Evolutionary conservation across 192 early-diverging fungal genomes (phyloP), one percentile per base, ranked within the genome.

Genomic region (Coemansia asiatica): DNA sequence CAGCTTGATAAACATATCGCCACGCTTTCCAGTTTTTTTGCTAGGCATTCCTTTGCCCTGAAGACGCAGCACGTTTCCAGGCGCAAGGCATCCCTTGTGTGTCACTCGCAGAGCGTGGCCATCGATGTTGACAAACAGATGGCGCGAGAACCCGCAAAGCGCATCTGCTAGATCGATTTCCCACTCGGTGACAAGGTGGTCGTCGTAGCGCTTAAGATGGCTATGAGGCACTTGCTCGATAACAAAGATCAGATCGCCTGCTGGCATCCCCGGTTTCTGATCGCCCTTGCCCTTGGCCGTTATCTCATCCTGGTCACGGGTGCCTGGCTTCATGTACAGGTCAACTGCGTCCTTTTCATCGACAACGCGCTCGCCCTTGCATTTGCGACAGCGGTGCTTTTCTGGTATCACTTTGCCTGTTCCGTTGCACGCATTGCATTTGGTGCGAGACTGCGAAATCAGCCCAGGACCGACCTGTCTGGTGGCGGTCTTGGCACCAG

Each of bases 241-340:
- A 19, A 94, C 91, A 83, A 99, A 91, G 56, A 96, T 86, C 19
- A 98, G 89, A 74, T 98, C 96, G 28, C 91, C 94, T 21, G 97
- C 89, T 29, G 92, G 88, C 55, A 93, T 82, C 61, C 88, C 94
- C 2, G 97, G 97, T 64, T 87, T 86, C 72, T 98, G 96, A 78
- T 99, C 97, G 56, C 90, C 97, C 75, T 98, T 95, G 26, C 96
- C 96, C 62, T 83, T 79, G 79, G 98, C 92, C 5, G 87, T 84
- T 60, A 99, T 95, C 77, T 87, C 89, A 61, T 97, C 92, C 22
- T 93, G 91, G 61, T 96, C 84, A 28, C 63, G 70, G 94, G 96
- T 96, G 29, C 97, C 97, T 74, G 94, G 95, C 66, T 97, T 94
- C 48, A 99, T 90, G 67, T 86, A 87, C 60, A 99, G 87, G 64